Evolutionary conservation across 768 basidiomycete species (phyloP), one percentile per base, ranked within the genome.

Genomic region (Omphalotus guepiniiformis): DNA sequence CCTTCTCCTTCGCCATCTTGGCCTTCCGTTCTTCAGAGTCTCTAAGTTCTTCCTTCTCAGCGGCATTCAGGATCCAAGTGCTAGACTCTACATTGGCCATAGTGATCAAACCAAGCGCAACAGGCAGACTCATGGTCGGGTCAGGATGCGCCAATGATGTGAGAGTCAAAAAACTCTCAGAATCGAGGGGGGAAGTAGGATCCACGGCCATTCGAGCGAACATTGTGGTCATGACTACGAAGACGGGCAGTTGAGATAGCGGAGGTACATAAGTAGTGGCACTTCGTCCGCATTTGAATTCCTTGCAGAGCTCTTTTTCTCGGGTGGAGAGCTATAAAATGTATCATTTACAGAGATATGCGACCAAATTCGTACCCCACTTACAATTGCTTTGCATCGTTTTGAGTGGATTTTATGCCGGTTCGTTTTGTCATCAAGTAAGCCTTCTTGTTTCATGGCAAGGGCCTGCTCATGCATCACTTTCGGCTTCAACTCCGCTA

Each of bases 41-140:
- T 45, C 70, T 71, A 47, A 74, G 66, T 34, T 74, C 75, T 56
- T 77, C 72, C 30, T 71, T 72, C 52, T 80, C 78, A 13, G 73
- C 75, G 3, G 80, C 72, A 26, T 73, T 78, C 67, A 82, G 70
- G 50, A 89, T 76, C 88, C 85, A 89, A 32, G 77, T 77, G 28
- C 81, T 76, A 6, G 84, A 81, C 58, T 92, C 89, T 9, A 88
- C 83, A 53, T 89, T 90, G 2, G 83, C 84, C 70, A 91, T 72
- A 8, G 85, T 88, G 32, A 88, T 60, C 38, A 90, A 62, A 6
- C 89, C 89, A 18, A 90, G 70, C 2, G 77, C 65, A 42, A 91
- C 80, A 2, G 89, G 89, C 1, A 91, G 61, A 11, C 76, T 66
- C 57, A 76, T 75, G 0, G 87, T 88, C 23, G 84, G 75, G 60